phyloP scores from a whole-genome alignment of 306 rosid genomes.

The Vachellia collinsii region DNA sequence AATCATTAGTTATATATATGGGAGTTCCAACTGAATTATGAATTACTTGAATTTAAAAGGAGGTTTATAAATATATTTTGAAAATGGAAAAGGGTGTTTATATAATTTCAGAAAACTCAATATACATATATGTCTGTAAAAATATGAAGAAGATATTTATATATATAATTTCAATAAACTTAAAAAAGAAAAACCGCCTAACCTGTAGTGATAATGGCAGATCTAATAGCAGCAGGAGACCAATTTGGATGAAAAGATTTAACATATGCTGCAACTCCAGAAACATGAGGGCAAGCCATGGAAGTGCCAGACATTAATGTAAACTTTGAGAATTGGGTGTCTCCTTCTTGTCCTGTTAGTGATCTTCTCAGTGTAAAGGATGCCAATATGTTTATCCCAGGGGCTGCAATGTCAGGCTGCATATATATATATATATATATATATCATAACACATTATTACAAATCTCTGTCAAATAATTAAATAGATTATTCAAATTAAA shows the following conservation, averaged over 20 bases:
- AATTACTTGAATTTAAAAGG: too few relatives aligned
- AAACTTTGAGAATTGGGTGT: conserved; percentile 78
- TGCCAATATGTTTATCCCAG: conserved; percentile 82
- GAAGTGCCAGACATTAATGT: conserved; percentile 92
- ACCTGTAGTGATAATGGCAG: conserved; percentile 89
- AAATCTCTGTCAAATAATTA: not conserved
- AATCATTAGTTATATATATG: not conserved
- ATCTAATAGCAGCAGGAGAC: conserved; percentile 80
- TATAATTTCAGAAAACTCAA: not conserved
- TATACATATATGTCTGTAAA: not conserved
- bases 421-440: not conserved
- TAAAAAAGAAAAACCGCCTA: not conserved
- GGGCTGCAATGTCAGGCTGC: conserved; percentile 94
- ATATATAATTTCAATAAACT: not conserved
- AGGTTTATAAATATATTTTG: not conserved
- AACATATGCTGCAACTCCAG: conserved; percentile 86
- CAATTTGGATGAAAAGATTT: conserved; percentile 87
- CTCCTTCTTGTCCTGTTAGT: conserved; percentile 70
- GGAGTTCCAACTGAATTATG: not conserved
- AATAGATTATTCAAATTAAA: not conserved
- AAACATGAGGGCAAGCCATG: conserved; percentile 93
- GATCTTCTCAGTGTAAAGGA: conserved; percentile 68
- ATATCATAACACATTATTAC: not conserved
- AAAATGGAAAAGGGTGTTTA: not conserved
- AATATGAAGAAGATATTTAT: not conserved